phyloP scores from a whole-genome alignment of 805 yeast genomes.

The Saccharomycopsis sp. region DNA sequence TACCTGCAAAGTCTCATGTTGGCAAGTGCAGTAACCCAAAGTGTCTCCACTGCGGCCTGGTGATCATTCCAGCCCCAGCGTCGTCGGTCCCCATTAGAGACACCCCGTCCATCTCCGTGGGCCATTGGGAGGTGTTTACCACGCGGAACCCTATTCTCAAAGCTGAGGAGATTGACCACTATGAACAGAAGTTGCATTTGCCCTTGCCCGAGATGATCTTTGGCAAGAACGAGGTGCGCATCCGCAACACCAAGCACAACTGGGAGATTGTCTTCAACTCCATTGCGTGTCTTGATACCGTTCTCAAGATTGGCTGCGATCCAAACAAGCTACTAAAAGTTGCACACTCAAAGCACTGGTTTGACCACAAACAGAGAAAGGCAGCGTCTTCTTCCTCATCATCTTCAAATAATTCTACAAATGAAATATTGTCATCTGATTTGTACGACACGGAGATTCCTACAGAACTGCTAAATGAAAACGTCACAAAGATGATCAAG shows the following conservation, averaged over 20 bases:
- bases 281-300: conserved; percentile 59
- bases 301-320: conserved; percentile 31
- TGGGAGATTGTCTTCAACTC: conserved; percentile 62
- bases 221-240: conserved; percentile 64
- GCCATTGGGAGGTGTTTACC: conserved; percentile 71
- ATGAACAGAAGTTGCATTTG: conserved; percentile 55
- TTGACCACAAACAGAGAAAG: conserved; percentile 31
- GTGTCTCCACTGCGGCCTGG: conserved; percentile 60
- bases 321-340: conserved; percentile 54
- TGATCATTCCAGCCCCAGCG: conserved; percentile 69
- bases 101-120: conserved; percentile 58
- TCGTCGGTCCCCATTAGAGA: conserved; percentile 56
- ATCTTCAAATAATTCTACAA: conserved; percentile 16
- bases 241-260: conserved; percentile 34
- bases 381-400: conserved; percentile 23
- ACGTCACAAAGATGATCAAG: conserved; percentile 51
- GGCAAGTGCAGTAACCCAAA: conserved; percentile 32
- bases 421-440: conserved; percentile 21
- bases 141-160: conserved; percentile 68
- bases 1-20: conserved; percentile 37
- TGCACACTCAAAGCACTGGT: conserved; percentile 84
- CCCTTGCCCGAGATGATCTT: conserved; percentile 98
- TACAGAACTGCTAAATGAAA: conserved; percentile 28
- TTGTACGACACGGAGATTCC: conserved; percentile 25
- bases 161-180: conserved; percentile 60